Base-by-base conservation (phyloP, 352 stramenopile species). In the Pythium oligandrum region DNA sequence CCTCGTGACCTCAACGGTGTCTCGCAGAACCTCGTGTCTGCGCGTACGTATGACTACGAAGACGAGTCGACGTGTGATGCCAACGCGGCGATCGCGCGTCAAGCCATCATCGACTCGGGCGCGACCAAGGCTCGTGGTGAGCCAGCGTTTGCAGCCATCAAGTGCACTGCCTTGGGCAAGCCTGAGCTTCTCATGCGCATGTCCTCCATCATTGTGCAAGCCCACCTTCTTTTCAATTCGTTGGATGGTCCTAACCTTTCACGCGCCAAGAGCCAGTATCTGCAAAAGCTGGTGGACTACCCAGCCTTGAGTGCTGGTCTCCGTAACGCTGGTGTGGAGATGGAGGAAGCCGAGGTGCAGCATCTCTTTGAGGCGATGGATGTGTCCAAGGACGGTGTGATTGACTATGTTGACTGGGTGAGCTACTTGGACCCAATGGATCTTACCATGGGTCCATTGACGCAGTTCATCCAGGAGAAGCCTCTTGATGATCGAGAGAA, bases 131-230 rank as follows among this genome's bases (percentile, higher is more conserved):
- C 60, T 3, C 39, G 51, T 0, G 75, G 71, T 12, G 78, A 89
- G 59, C 73, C 78, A 0, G 94, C 93, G 32, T 99, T 98, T 75
- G 91, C 96, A 11, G 96, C 96, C 35, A 92, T 99, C 61, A 99
- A 99, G 73, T 90, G 98, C 51, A 99, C 97, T 42, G 96, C 96
- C 17, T 70, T 99, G 9, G 93, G 93, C 36, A 97, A 99, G 74
- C 97, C 97, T 0, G 78, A 97, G 54, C 64, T 99, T 47, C 75
- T 99, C 36, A 90, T 98, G 73, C 86, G 92, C 65, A 95, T 98
- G 79, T 98, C 89, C 35, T 81, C 65, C 37, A 94, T 95, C 59
- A 96, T 98, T 53, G 78, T 96, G 36, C 92, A 98, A 66, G 76
- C 87, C 1, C 79, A 96, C 48, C 70, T 90, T 44, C 75, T 98